Percentiles rank a stretch among this genome's conserved stretches.
Conservation (phyloP, 345 rosid genomes). For the sweet orange (Citrus sinensis) region DNA sequence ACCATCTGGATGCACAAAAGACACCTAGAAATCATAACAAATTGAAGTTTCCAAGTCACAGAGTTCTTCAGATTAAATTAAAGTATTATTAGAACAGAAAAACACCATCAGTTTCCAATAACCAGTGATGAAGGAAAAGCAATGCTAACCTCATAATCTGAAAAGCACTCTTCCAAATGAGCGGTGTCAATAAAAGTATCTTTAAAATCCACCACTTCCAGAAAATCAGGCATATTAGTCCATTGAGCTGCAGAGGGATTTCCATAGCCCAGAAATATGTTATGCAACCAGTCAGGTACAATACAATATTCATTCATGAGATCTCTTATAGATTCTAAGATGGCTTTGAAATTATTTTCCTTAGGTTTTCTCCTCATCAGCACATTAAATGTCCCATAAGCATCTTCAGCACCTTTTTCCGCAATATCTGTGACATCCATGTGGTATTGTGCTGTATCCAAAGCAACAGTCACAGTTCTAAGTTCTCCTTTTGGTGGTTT, state of each 20-base stretch:
- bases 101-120: background rate
- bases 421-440: conserved; percentile 94
- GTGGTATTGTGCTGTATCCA: conserved; percentile 96
- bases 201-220: conserved; percentile 86
- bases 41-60: conserved; percentile 1
- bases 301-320: conserved; percentile 99
- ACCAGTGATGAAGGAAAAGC: conserved; percentile 12
- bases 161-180: conserved; percentile 76
- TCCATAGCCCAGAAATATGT: conserved; percentile 93
- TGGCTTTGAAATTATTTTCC: conserved; percentile 99
- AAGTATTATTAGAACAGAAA: background rate
- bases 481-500: conserved; percentile 98
- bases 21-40: conserved; percentile 48
- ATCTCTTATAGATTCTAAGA: conserved; percentile 96
- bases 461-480: conserved; percentile 86
- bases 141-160: conserved; percentile 65
- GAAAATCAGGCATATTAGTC: conserved; percentile 95
- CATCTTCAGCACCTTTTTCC: conserved; percentile 91
- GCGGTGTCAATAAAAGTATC: conserved; percentile 82
- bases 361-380: conserved; percentile 98
- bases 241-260: conserved; percentile 99
- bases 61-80: background rate
- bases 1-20: conserved; percentile 66
- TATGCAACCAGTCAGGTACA: conserved; percentile 98
- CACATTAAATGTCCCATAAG: conserved; percentile 83